Evolutionary conservation across 208 protist species (phyloP).

Genomic region (Acanthamoeba royreba): DNA sequence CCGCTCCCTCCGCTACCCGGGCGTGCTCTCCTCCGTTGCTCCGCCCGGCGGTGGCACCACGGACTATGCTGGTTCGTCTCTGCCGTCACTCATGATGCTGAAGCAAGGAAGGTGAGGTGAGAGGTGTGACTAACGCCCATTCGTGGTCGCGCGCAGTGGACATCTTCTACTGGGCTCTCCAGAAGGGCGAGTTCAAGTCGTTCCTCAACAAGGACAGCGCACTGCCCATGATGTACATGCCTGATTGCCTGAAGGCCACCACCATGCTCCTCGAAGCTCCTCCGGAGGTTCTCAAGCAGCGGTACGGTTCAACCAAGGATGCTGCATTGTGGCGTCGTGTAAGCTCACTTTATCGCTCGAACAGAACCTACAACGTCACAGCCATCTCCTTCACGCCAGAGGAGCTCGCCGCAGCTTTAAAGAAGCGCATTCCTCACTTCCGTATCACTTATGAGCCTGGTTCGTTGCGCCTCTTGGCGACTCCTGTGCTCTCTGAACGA

Average conservation of each 20-base stretch:
- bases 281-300: background rate
- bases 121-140: no score
- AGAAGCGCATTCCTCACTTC: constrained; percentile 77
- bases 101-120: background rate
- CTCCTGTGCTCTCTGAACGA: background rate
- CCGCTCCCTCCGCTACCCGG: constrained; percentile 87
- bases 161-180: constrained; percentile 85
- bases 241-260: constrained; percentile 80
- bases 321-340: background rate
- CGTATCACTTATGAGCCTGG: constrained; percentile 18
- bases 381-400: constrained; percentile 82
- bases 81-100: background rate
- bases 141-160: no score
- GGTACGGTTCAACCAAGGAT: background rate
- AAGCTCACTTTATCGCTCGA: background rate
- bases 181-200: constrained; percentile 76
- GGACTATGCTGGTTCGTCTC: constrained; percentile 63
- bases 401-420: constrained; percentile 74
- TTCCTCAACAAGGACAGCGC: constrained; percentile 75
- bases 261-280: constrained; percentile 77
- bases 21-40: constrained; percentile 77
- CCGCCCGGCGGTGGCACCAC: constrained; percentile 80
- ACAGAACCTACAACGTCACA: constrained; percentile 84
- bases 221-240: constrained; percentile 90
- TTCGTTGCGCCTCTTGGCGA: background rate